Base-by-base conservation (phyloP, 805 yeast species). In the Saccharomycopsis sp. region DNA sequence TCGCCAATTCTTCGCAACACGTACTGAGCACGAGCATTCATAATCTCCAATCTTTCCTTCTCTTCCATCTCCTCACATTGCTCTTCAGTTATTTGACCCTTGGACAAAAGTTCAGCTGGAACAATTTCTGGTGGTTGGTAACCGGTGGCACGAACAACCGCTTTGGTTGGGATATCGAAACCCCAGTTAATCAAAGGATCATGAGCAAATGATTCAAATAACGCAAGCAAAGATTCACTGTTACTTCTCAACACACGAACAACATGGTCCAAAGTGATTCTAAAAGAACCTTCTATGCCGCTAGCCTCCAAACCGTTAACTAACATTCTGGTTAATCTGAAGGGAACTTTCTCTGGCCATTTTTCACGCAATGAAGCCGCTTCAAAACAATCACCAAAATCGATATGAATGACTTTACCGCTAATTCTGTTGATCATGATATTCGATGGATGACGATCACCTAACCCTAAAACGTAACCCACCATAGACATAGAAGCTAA, bases 111-210 rank as follows among this genome's bases (percentile, higher is more conserved):
- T 47, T 84, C 93, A 27, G 75, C 74, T n/a, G 84, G 79, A 55
- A 82, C 82, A 3, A 76, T 71, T 43, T 75, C 77, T 7, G 82
- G 83, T 17, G 84, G 71, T 48, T 74, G 74, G 51, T 80, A 77
- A 13, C 86, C 87, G 1, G 87, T 79, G 13, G 81, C 79, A 51
- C 80, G 86, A 4, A 82, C 79, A 26, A 84, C 78, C 11, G 86
- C 81, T 51, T 79, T 79, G 1, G 88, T 73, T 2, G 97, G 96
- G 60, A 89, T 72, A 59, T 90, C 97, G 59, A 93, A 90, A 1
- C 98, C 97, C 99, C 99, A 93, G 58, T 89, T 89, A 56, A 93
- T 93, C 65, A 93, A 76, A 2, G 99, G 99, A 72, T 93, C 99
- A 59, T 89, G 88, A 0, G 97, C 97, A 69, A 93, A 93, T 0